These are phyloP conservation scores for Tillandsia leiboldiana DNA, from an alignment of 176 grass and related monocot species.

Conservation along the genomic window DNA sequence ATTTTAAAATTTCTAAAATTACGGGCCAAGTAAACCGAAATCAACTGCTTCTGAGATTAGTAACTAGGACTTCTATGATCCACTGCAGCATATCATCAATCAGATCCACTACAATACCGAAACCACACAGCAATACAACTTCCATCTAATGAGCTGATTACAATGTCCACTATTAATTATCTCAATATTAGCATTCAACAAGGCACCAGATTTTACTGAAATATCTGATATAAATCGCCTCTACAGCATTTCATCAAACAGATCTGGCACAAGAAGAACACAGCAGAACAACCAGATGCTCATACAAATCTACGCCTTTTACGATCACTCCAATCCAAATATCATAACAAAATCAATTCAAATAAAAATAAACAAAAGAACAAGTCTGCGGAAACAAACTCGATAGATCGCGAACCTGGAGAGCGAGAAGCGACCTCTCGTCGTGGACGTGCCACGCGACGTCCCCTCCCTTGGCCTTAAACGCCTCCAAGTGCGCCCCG, in stretches of 20 bases:
- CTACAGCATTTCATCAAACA: neutral
- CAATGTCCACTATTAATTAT: neutral
- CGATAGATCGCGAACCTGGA: slow-evolving; percentile 44
- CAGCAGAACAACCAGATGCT: neutral
- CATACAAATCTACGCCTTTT: neutral
- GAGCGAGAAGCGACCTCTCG: slow-evolving; percentile 78
- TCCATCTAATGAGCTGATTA: neutral
- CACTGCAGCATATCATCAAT: neutral
- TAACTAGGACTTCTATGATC: neutral
- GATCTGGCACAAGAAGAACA: neutral
- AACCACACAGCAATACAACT: neutral
- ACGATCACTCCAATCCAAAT: neutral
- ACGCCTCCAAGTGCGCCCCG: slow-evolving; percentile 67
- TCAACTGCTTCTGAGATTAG: neutral
- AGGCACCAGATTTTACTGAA: neutral
- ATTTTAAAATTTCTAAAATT: no score
- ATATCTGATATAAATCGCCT: neutral
- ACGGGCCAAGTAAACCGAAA: no score
- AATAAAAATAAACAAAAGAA: slow-evolving; percentile 3
- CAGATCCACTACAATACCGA: neutral
- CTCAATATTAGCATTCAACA: neutral
- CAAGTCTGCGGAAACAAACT: neutral
- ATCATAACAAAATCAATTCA: neutral
- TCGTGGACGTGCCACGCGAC: slow-evolving; percentile 93
- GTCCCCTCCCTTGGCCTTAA: slow-evolving; percentile 62